These are phyloP conservation scores for Trebouxia gelatinosa DNA, from an alignment of 163 green algal species.

Conservation along the genomic window DNA sequence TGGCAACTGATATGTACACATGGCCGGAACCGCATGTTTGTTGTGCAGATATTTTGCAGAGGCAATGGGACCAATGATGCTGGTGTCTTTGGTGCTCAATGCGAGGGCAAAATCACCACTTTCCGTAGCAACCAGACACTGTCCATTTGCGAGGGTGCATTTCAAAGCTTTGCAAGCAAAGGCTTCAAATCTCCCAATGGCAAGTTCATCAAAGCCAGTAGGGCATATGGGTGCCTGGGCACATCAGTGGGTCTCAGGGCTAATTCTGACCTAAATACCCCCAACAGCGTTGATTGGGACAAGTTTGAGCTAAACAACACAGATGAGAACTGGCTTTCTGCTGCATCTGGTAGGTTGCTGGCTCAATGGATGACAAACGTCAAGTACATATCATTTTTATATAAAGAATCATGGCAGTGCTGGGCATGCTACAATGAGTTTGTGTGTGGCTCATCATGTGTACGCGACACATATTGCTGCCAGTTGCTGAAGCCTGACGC, in stretches of 20 bases:
- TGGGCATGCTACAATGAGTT: too few species aligned
- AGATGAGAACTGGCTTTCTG: too few species aligned
- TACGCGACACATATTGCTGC: too few species aligned
- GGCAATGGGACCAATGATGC: neutral
- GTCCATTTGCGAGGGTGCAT: slow-evolving; percentile 5
- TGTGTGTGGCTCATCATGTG: too few species aligned
- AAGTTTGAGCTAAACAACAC: too few species aligned
- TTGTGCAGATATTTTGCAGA: slow-evolving; percentile 26
- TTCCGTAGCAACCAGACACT: neutral
- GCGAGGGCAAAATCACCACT: slow-evolving; percentile 27
- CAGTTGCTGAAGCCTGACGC: too few species aligned
- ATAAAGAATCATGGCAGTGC: too few species aligned
- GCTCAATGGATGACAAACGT: too few species aligned
- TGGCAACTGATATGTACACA: neutral
- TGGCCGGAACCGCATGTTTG: neutral
- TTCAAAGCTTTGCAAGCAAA: slow-evolving; percentile 22
- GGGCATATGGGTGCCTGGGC: slow-evolving; percentile 20
- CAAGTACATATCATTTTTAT: too few species aligned
- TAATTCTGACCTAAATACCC: too few species aligned
- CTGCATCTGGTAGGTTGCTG: too few species aligned
- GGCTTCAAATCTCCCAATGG: neutral
- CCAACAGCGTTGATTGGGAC: too few species aligned
- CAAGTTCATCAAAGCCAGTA: slow-evolving; percentile 5
- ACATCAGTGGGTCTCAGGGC: neutral
- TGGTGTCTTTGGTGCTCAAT: neutral